Percentiles rank a stretch among this genome's conserved stretches.
phyloP scores from a whole-genome alignment of 2,329 filamentous ascomycete species.

The Colletotrichum kahawae region DNA sequence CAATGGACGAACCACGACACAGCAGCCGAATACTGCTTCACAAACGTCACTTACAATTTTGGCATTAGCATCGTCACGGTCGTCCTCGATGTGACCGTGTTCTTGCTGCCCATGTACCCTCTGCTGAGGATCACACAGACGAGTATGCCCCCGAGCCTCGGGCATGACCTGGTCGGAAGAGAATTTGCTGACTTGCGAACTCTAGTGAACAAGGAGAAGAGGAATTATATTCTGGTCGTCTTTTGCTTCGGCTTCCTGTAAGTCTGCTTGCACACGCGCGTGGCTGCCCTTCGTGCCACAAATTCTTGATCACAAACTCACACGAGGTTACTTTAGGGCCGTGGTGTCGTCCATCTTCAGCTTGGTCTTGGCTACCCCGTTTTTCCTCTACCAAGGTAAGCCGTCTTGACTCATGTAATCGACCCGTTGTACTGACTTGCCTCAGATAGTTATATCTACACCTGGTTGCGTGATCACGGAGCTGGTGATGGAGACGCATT shows the following conservation, averaged over 20 bases:
- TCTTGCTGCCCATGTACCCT: not conserved
- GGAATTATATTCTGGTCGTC: not conserved
- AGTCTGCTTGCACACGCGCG: not conserved
- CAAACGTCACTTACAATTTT: not conserved
- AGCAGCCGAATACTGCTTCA: not conserved
- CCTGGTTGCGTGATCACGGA: not conserved
- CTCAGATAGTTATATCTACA: not conserved
- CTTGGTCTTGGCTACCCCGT: not conserved
- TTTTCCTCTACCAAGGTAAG: not conserved
- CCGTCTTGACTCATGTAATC: too few species aligned
- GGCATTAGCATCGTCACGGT: not conserved
- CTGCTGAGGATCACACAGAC: not conserved
- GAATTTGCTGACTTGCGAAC: not conserved
- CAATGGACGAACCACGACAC: conserved; percentile 1
- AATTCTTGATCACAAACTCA: not conserved
- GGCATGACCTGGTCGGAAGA: not conserved
- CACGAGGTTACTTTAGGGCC: not conserved
- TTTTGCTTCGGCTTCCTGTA: not conserved
- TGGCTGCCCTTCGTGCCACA: not conserved
- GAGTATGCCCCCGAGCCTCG: not conserved
- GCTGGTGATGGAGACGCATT: not conserved
- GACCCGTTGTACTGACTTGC: rapidly evolving
- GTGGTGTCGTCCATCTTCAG: not conserved
- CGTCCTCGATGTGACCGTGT: not conserved
- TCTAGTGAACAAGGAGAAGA: not conserved